These are phyloP conservation scores for Helotiales sp. DNA, from an alignment of 2,329 filamentous ascomycete genomes.

Conservation along the genomic window DNA sequence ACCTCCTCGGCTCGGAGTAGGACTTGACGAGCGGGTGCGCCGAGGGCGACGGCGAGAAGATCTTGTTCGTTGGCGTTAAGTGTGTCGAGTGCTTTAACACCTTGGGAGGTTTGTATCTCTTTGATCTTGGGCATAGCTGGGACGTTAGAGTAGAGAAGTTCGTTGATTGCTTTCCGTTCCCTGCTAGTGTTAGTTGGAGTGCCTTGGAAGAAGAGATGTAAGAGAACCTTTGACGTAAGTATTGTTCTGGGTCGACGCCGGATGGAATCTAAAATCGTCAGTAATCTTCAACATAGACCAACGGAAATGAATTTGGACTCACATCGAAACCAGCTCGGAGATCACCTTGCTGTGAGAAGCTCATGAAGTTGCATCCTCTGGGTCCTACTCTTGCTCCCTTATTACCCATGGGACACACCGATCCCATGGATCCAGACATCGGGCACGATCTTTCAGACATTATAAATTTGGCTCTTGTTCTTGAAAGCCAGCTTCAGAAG, in stretches of 20 bases:
- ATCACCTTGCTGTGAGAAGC: slow-evolving; percentile 34
- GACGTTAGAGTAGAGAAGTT: slow-evolving; percentile 27
- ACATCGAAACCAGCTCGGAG: slow-evolving; percentile 40
- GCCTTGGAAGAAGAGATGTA: slow-evolving; percentile 5
- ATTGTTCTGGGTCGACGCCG: slow-evolving; percentile 46
- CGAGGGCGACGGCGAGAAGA: slow-evolving; percentile 51
- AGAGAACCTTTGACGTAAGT: slow-evolving; percentile 44
- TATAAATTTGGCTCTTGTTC: slow-evolving; percentile 8
- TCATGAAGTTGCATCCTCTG: slow-evolving; percentile 37
- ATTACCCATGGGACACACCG: slow-evolving; percentile 17
- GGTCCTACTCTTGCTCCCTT: slow-evolving; percentile 29
- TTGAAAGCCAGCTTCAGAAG: background rate
- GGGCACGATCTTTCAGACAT: slow-evolving; percentile 27
- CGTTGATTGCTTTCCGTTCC: slow-evolving; percentile 41
- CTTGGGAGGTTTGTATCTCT: slow-evolving; percentile 45
- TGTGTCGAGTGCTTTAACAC: slow-evolving; percentile 47
- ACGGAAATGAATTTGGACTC: slow-evolving; percentile 10
- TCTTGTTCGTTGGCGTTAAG: slow-evolving; percentile 49
- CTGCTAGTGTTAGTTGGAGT: slow-evolving; percentile 25
- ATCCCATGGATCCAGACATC: slow-evolving; percentile 20
- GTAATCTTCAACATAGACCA: background rate
- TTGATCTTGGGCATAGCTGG: slow-evolving; percentile 41
- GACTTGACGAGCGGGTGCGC: slow-evolving; percentile 54
- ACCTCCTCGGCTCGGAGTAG: slow-evolving; percentile 53
- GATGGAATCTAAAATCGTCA: slow-evolving; percentile 40